These are phyloP conservation scores for Colletotrichum sp. DNA, from an alignment of 2,329 filamentous ascomycete species.

Conservation along the genomic window DNA sequence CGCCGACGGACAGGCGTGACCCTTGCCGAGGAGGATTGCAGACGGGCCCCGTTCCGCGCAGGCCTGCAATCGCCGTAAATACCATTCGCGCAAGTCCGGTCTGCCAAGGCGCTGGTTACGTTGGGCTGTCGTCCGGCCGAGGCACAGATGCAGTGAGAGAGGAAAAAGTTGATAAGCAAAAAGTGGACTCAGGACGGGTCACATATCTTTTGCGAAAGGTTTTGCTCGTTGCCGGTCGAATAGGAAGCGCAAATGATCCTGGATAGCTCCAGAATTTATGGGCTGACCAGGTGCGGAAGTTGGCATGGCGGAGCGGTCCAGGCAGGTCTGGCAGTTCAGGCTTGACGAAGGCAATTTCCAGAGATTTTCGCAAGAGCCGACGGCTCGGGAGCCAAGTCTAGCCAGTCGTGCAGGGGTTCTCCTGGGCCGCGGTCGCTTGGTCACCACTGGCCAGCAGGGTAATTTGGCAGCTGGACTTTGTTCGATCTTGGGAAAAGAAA, in stretches of 20 bases:
- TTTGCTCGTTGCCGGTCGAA: background rate
- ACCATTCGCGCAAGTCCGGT: background rate
- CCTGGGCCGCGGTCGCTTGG: background rate
- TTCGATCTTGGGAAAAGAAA: background rate
- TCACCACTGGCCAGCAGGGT: background rate
- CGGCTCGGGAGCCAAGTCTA: slow-evolving; percentile 10
- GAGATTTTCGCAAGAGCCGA: slow-evolving; percentile 14
- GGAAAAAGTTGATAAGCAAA: background rate
- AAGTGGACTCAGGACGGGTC: background rate
- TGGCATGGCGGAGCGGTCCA: background rate
- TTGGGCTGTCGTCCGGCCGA: background rate
- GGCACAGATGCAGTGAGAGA: background rate
- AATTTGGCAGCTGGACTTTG: background rate
- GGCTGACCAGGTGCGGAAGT: slow-evolving; percentile 9
- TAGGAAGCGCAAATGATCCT: background rate
- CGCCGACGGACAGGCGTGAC: background rate
- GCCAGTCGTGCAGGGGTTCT: background rate
- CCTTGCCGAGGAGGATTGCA: background rate
- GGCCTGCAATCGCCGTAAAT: slow-evolving; percentile 9
- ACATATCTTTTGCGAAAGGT: background rate
- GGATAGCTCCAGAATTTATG: background rate
- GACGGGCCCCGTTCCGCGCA: background rate
- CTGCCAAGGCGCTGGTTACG: background rate
- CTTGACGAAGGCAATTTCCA: background rate
- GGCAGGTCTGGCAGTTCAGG: background rate